Evolutionary conservation across 805 yeast species (phyloP), one percentile per base, ranked within the genome.

Genomic region (Wickerhamomyces silvicola): DNA sequence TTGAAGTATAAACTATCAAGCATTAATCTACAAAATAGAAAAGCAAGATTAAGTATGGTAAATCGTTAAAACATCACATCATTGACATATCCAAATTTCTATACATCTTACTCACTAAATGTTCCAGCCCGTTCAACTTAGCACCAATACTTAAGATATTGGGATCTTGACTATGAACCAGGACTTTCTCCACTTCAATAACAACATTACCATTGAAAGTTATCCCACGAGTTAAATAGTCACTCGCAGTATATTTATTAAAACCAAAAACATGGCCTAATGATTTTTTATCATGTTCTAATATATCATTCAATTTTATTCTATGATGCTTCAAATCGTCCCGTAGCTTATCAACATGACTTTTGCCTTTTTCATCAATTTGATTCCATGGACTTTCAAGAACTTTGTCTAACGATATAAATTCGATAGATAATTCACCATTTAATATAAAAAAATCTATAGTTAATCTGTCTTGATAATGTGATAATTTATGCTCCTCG

Each of bases 81-180:
- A 42, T 37, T 11, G 43, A 36, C 34, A 43, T 35, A 14, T 48
- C 45, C 27, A 50, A 31, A 19, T 50, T 50, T 14, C 33, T 39
- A 23, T 37, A 48, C 45, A 49, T 39, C 33, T 46, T 49, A 3
- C 52, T 41, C 4, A 45, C 40, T 12, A 41, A 27, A 30, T 43
- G 53, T 28, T 80, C 84, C 24, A 81, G 55, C 27, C 78, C 71
- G 34, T 70, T 80, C 38, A 81, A 59, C 46, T 81, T 81, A 5
- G 81, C 70, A 40, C 74, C 68, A 2, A 78, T 68, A 30, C 81
- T 72, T 23, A 80, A 61, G 32, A 81, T 52, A 7, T 73, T 65
- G 3, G 88, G 88, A 45, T 81, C 90, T 16, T 81, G 77, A 4
- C 80, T 70, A 18, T 75, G 66, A 4, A 78, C 75, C 37, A 74